Evolutionary conservation across 2,329 filamentous ascomycete species (phyloP).

Genomic region (Exophiala spinifera): DNA sequence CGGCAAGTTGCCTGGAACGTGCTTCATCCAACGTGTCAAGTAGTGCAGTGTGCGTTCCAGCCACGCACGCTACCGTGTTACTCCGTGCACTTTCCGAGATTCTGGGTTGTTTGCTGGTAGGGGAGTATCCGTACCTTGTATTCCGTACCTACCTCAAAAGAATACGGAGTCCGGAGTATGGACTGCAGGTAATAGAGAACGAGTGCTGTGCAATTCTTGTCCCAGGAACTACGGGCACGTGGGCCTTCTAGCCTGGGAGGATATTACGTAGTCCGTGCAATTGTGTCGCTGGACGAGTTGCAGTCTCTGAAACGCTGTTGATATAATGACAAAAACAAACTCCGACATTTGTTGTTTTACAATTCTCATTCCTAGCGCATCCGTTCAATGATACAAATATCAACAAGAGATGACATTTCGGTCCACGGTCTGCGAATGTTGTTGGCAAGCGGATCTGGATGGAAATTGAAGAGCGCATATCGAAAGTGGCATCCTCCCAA

Average conservation of each 20-base stretch:
- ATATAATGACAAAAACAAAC: background rate
- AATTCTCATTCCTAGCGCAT: background rate
- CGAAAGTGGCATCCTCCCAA: slow-evolving; percentile 19
- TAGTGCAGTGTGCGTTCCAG: slow-evolving; percentile 16
- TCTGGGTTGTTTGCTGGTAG: slow-evolving; percentile 4
- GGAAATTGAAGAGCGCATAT: slow-evolving; percentile 24
- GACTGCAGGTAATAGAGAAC: too few species aligned
- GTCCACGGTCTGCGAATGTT: slow-evolving; percentile 3
- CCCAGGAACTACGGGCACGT: background rate
- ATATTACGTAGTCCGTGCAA: too few species aligned
- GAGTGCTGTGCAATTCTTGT: slow-evolving; percentile 1
- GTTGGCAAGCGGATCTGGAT: slow-evolving; percentile 16
- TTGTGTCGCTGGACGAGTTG: background rate
- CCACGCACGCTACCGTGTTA: slow-evolving; percentile 12
- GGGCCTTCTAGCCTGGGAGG: too few species aligned
- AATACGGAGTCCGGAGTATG: background rate
- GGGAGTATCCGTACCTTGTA: background rate
- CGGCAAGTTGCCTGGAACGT: background rate
- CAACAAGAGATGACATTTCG: background rate
- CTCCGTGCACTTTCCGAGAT: slow-evolving; percentile 16
- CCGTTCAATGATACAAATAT: background rate
- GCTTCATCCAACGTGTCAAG: slow-evolving; percentile 20
- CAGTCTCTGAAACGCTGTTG: background rate
- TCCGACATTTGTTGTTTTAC: too few species aligned
- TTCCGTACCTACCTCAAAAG: background rate